Conservation (phyloP, 139 green algal species). For the Choricystis sp. region DNA sequence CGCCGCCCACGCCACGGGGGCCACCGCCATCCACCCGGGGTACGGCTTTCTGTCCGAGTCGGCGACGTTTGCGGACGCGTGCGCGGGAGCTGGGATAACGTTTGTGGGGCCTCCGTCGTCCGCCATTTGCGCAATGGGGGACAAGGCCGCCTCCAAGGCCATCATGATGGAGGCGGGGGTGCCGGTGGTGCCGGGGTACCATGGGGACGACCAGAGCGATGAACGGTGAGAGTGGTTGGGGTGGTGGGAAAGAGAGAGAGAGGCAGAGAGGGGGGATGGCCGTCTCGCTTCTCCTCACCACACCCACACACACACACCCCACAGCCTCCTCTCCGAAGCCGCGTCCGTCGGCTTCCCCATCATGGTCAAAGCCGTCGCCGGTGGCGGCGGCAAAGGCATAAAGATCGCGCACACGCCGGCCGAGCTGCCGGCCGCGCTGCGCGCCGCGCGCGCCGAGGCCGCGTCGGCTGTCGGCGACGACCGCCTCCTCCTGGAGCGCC, state of each 20-base stretch:
- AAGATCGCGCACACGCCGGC: constrained; percentile 39
- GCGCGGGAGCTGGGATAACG: constrained; percentile 26
- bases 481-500: constrained; percentile 67
- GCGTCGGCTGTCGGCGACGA: constrained; percentile 51
- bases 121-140: constrained; percentile 47
- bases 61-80: constrained; percentile 41
- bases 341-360: constrained; percentile 51
- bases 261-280: neutral
- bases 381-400: constrained; percentile 84
- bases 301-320: no score
- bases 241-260: neutral
- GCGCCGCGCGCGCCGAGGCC: constrained; percentile 53
- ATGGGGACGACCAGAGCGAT: constrained; percentile 47
- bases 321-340: constrained; percentile 27
- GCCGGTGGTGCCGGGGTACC: constrained; percentile 73
- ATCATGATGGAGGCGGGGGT: constrained; percentile 59
- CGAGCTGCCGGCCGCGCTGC: constrained; percentile 18
- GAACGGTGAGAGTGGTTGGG: no score
- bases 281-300: neutral
- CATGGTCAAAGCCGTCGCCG: constrained; percentile 69
- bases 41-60: constrained; percentile 78
- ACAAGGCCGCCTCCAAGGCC: constrained; percentile 56
- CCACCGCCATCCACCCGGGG: constrained; percentile 57
- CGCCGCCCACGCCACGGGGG: constrained; percentile 31
- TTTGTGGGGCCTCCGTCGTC: constrained; percentile 55